Percentiles rank a stretch among this genome's conserved stretches.
Conservation (phyloP, 179 eudicot genomes). For the Nepenthes alata region DNA sequence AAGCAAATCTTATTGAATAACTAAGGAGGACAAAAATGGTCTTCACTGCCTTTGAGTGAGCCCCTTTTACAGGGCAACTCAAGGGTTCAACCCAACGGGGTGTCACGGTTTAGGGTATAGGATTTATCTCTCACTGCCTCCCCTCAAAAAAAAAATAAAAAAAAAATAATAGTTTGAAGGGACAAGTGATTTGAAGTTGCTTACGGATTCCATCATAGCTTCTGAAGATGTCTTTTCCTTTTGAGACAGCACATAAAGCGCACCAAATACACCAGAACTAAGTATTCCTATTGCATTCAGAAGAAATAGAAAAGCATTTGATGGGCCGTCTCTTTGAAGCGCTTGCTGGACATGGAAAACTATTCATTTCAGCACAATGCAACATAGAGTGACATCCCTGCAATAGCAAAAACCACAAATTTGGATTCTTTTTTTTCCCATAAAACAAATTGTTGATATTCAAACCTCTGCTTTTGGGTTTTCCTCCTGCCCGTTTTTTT, state of each 20-base stretch:
- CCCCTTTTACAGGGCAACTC: too few relatives aligned
- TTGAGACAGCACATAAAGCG: conserved; percentile 53
- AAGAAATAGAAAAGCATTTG: conserved; percentile 50
- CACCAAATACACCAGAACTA: conserved; percentile 68
- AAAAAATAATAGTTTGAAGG: neutral
- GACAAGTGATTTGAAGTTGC: conserved; percentile 4
- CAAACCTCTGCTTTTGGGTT: conserved; percentile 32
- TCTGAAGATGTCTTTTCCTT: conserved; percentile 59
- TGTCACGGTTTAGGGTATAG: neutral
- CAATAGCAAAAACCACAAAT: conserved; percentile 4
- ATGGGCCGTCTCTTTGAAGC: conserved; percentile 25
- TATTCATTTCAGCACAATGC: conserved; percentile 18
- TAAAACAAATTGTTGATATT: conserved; percentile 3
- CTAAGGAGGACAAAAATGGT: too few relatives aligned
- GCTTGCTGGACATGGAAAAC: conserved; percentile 35
- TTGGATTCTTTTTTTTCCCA: neutral
- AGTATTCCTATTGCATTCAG: conserved; percentile 66
- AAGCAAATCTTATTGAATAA: too few relatives aligned
- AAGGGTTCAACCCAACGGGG: too few relatives aligned
- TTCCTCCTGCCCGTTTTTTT: conserved; percentile 18
- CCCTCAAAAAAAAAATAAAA: neutral
- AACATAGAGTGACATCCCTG: conserved; percentile 8
- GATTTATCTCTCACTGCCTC: neutral
- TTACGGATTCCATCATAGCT: conserved; percentile 61
- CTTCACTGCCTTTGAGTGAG: neutral